Evolutionary conservation across 1,139 yeast genomes (phyloP).

Genomic region (Magnusiomyces magnusii): DNA sequence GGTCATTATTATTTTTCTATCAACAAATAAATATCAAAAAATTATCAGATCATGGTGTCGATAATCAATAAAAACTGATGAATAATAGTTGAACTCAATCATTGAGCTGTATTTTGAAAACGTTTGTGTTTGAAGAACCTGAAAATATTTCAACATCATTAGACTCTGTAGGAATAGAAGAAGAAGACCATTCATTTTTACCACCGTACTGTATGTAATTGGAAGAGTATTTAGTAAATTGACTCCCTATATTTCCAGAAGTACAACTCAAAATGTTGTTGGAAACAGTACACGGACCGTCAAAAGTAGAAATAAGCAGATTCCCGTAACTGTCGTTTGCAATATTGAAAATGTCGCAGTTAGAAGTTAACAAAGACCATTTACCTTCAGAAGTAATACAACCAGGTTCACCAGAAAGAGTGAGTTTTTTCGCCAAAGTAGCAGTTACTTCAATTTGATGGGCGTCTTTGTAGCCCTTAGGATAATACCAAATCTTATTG

Average conservation of each 20-base stretch:
- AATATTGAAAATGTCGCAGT: slow-evolving; percentile 70
- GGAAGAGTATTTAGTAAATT: slow-evolving; percentile 28
- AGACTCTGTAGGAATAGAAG: slow-evolving; percentile 41
- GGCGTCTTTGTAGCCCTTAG: slow-evolving; percentile 45
- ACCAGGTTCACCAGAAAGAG: slow-evolving; percentile 51
- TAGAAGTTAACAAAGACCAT: slow-evolving; percentile 66
- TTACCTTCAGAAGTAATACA: slow-evolving; percentile 80
- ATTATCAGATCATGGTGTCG: too few species aligned
- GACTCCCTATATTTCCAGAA: slow-evolving; percentile 23
- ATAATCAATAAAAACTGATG: too few species aligned
- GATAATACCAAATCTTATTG: slow-evolving; percentile 55
- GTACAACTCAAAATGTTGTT: slow-evolving; percentile 34
- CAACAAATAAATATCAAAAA: too few species aligned
- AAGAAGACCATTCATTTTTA: slow-evolving; percentile 55
- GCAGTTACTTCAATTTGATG: slow-evolving; percentile 29
- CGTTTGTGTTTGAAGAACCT: not conserved
- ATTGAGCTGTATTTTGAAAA: not conserved
- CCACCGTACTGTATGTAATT: slow-evolving; percentile 54
- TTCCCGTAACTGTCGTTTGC: slow-evolving; percentile 57
- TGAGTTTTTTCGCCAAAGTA: slow-evolving; percentile 34
- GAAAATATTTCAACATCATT: slow-evolving; percentile 44
- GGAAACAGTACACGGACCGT: slow-evolving; percentile 63
- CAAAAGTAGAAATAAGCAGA: slow-evolving; percentile 53
- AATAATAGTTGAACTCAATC: not conserved
- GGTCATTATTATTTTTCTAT: too few species aligned